A percentile compares a stretch with the other conserved stretches of the same genome.
Evolutionary conservation across 805 yeast species (phyloP).

Genomic region (Candida broadrunensis): DNA sequence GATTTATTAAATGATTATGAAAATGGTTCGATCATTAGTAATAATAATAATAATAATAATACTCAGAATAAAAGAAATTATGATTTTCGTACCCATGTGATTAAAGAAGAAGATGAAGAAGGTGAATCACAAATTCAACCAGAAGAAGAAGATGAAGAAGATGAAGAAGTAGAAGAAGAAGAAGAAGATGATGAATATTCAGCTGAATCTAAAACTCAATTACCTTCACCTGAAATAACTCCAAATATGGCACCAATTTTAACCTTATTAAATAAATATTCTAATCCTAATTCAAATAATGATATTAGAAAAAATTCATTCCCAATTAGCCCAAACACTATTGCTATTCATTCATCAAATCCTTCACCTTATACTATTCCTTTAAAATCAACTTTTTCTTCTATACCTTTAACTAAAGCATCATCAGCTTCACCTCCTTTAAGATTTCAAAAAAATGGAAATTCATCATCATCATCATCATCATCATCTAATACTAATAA

Average conservation of each 20-base stretch:
- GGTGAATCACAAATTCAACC: constrained; percentile 1
- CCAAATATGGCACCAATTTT: constrained; percentile 36
- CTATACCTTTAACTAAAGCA: neutral
- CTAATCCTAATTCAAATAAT: constrained; percentile 5
- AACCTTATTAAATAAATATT: constrained; percentile 23
- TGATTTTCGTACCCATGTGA: neutral
- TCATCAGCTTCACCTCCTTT: constrained; percentile 4
- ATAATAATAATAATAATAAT: neutral
- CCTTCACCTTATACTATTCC: constrained; percentile 26
- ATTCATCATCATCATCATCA: constrained; percentile 6
- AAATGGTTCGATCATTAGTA: neutral
- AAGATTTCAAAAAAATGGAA: neutral
- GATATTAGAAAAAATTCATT: constrained; percentile 11
- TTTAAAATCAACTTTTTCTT: constrained; percentile 13
- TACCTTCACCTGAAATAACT: constrained; percentile 35
- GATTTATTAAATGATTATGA: constrained; percentile 14
- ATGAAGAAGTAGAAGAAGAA: constrained; percentile 4
- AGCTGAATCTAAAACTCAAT: constrained; percentile 7
- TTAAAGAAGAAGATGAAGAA: constrained; percentile 2
- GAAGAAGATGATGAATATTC: neutral
- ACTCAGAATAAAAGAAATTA: neutral
- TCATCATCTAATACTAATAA: neutral
- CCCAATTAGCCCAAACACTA: constrained; percentile 19
- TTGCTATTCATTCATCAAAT: constrained; percentile 8
- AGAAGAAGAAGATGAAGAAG: constrained; percentile 6